These are phyloP conservation scores for Trypanosoma avium DNA, from an alignment of 208 protist species.

Conservation along the genomic window DNA sequence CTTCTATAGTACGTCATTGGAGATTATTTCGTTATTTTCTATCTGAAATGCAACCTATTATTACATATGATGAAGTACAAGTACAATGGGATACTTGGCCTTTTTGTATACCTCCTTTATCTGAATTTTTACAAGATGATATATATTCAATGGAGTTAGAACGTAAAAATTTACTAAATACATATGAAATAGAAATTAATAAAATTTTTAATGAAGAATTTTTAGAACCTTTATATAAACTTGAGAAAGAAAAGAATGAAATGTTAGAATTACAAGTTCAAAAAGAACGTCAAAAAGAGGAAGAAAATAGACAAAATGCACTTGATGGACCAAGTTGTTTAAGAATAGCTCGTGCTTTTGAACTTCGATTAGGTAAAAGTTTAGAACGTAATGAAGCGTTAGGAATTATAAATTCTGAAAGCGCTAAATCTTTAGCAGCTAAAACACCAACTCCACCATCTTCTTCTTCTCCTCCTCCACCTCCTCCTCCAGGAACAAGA, in stretches of 20 bases:
- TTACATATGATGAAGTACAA: neutral
- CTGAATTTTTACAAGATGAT: conserved; percentile 42
- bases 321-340: conserved; percentile 47
- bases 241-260: conserved; percentile 31
- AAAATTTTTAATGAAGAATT: conserved; percentile 32
- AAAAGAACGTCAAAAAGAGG: conserved; percentile 20
- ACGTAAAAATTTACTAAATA: conserved; percentile 33
- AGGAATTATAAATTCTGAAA: neutral
- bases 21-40: conserved; percentile 53
- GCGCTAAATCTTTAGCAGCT: too few species aligned
- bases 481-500: too few species aligned
- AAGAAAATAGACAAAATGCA: conserved; percentile 43
- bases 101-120: conserved; percentile 62
- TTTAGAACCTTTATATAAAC: conserved; percentile 12
- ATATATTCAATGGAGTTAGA: conserved; percentile 33
- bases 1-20: conserved; percentile 62
- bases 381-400: conserved; percentile 34
- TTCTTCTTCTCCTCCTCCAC: conserved; percentile 1
- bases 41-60: conserved; percentile 24
- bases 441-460: neutral
- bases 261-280: conserved; percentile 21
- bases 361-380: conserved; percentile 41
- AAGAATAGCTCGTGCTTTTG: conserved; percentile 55
- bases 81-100: conserved; percentile 30
- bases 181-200: conserved; percentile 33